These are phyloP conservation scores for Stephania japonica DNA, from an alignment of 164 flowering plant species.

Conservation along the genomic window DNA sequence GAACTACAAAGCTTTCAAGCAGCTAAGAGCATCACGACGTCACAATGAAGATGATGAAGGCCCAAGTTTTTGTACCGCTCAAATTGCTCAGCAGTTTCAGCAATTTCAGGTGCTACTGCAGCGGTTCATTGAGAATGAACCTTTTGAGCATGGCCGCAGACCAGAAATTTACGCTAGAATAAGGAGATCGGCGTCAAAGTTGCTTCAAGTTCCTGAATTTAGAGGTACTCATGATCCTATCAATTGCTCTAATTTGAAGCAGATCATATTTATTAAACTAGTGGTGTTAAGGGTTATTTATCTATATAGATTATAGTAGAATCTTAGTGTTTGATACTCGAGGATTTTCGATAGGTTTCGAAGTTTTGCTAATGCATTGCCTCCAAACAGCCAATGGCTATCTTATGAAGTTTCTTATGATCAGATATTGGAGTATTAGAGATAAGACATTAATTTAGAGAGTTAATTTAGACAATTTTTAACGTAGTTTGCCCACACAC, in stretches of 20 bases:
- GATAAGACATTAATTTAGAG: too few species aligned
- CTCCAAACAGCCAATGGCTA: too few species aligned
- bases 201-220: constrained; percentile 91
- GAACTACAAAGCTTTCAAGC: constrained; percentile 70
- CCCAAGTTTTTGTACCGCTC: constrained; percentile 67
- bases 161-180: constrained; percentile 81
- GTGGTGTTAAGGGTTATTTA: background rate
- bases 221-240: constrained; percentile 37
- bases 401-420: too few species aligned
- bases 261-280: too few species aligned
- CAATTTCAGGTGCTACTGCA: constrained; percentile 86
- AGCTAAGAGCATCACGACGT: constrained; percentile 32
- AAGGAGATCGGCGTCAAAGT: constrained; percentile 65
- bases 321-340: too few species aligned
- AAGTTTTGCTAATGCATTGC: too few species aligned
- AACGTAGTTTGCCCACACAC: too few species aligned
- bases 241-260: background rate
- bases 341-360: too few species aligned
- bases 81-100: constrained; percentile 76
- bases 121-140: constrained; percentile 79
- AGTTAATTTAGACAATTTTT: too few species aligned
- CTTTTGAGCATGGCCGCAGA: constrained; percentile 76
- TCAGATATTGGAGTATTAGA: too few species aligned
- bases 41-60: constrained; percentile 32
- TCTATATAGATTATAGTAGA: background rate